These are phyloP conservation scores for Colletotrichum neosansevieriae DNA, from an alignment of 2,329 filamentous ascomycete species.

Conservation along the genomic window DNA sequence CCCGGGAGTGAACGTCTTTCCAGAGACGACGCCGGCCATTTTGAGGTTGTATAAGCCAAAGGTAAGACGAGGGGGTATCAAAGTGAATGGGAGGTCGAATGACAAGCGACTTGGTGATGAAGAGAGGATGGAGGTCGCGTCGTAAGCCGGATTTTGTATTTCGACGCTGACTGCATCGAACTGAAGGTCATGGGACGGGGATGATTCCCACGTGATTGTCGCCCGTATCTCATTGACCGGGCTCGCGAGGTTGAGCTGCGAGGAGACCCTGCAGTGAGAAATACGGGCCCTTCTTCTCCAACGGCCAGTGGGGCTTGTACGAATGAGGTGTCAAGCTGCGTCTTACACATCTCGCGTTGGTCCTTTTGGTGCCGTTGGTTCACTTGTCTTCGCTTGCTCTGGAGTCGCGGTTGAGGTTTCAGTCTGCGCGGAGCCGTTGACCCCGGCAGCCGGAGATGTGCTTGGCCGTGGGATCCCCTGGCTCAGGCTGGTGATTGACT, in stretches of 20 bases:
- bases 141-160: background rate
- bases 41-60: background rate
- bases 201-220: background rate
- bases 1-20: constrained; percentile 10
- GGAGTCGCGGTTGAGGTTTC: background rate
- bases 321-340: constrained; percentile 4
- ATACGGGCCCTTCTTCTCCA: constrained; percentile 1
- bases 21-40: constrained; percentile 9
- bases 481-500: background rate
- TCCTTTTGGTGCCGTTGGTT: constrained; percentile 1
- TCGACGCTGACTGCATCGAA: background rate
- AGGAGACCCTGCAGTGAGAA: constrained; percentile 11
- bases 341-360: background rate
- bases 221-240: background rate
- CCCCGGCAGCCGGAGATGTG: constrained; percentile 6
- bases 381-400: background rate
- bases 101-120: background rate
- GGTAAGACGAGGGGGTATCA: background rate
- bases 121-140: background rate
- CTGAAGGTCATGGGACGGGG: background rate
- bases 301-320: constrained; percentile 5
- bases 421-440: constrained; percentile 3
- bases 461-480: background rate
- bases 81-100: background rate
- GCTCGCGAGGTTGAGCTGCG: constrained; percentile 1